A percentile compares a stretch with the other conserved stretches of the same genome.
phyloP scores from a whole-genome alignment of 371 early-diverging fungal genomes.

The Fennellomyces sp. region DNA sequence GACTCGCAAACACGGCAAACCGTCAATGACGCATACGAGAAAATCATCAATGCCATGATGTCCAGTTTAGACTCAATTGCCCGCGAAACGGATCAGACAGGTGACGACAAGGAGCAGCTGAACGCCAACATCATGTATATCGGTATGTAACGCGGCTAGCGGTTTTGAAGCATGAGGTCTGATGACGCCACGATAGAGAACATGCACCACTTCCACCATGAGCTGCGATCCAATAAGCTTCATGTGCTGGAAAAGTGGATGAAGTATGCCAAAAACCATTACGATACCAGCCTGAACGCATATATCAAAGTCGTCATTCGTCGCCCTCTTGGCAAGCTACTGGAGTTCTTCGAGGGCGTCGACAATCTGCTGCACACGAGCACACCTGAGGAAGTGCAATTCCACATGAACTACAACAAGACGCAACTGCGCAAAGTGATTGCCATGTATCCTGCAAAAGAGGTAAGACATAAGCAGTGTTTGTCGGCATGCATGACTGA shows the following conservation, averaged over 20 bases:
- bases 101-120: constrained; percentile 92
- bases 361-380: constrained; percentile 78
- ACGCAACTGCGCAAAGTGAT: constrained; percentile 85
- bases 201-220: constrained; percentile 88
- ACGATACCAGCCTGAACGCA: constrained; percentile 79
- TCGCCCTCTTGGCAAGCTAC: constrained; percentile 82
- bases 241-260: constrained; percentile 74
- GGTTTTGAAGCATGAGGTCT: too few species aligned
- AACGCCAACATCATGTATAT: constrained; percentile 86
- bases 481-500: not conserved
- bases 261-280: constrained; percentile 83
- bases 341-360: constrained; percentile 96
- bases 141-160: too few species aligned
- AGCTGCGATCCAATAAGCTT: constrained; percentile 72
- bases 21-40: constrained; percentile 82
- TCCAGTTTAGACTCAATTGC: constrained; percentile 88
- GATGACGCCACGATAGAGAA: too few species aligned
- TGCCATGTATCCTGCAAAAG: constrained; percentile 80
- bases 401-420: constrained; percentile 86
- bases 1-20: constrained; percentile 71
- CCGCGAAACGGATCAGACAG: constrained; percentile 70
- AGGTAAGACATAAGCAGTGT: constrained; percentile 50
- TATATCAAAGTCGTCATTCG: constrained; percentile 89
- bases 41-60: constrained; percentile 84
- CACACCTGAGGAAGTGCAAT: constrained; percentile 84